Percentiles rank a stretch among this genome's conserved stretches.
These are phyloP conservation scores for Colletotrichum aenigma DNA, from an alignment of 2,329 filamentous ascomycete genomes.

Conservation along the genomic window DNA sequence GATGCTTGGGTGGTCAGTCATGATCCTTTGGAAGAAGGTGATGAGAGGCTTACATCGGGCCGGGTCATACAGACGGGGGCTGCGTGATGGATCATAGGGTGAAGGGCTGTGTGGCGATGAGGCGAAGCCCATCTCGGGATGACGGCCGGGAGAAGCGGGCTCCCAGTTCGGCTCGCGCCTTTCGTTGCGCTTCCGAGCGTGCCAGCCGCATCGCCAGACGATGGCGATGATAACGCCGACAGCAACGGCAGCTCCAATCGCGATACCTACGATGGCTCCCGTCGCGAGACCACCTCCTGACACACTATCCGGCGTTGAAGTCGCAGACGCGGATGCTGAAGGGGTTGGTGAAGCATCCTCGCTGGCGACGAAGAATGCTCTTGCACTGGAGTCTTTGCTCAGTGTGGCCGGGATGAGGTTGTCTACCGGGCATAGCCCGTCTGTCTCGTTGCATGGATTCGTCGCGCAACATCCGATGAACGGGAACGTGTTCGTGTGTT, in stretches of 20 bases:
- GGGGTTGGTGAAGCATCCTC: background rate
- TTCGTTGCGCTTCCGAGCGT: constrained; percentile 18
- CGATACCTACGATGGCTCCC: constrained; percentile 24
- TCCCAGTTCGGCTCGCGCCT: constrained; percentile 12
- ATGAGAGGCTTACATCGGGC: background rate
- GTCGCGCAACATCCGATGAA: constrained; percentile 44
- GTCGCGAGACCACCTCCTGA: constrained; percentile 2
- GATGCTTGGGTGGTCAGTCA: background rate
- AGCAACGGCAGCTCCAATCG: constrained; percentile 17
- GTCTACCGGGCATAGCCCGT: constrained; percentile 25
- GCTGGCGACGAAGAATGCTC: constrained; percentile 17
- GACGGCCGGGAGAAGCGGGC: background rate
- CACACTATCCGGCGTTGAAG: background rate
- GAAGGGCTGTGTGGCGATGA: constrained; percentile 3
- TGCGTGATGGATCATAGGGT: background rate
- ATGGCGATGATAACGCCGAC: constrained; percentile 7
- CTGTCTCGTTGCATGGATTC: constrained; percentile 32
- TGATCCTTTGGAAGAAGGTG: background rate
- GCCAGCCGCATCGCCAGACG: constrained; percentile 17
- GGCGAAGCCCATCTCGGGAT: constrained; percentile 12
- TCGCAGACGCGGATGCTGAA: background rate
- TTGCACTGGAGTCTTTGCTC: constrained; percentile 21
- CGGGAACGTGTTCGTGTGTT: constrained; percentile 24
- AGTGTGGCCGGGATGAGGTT: constrained; percentile 29
- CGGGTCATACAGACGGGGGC: background rate